Percentiles rank a stretch among this genome's conserved stretches.
phyloP scores from a whole-genome alignment of 352 stramenopile genomes.

The Globisporangium alternatum region DNA sequence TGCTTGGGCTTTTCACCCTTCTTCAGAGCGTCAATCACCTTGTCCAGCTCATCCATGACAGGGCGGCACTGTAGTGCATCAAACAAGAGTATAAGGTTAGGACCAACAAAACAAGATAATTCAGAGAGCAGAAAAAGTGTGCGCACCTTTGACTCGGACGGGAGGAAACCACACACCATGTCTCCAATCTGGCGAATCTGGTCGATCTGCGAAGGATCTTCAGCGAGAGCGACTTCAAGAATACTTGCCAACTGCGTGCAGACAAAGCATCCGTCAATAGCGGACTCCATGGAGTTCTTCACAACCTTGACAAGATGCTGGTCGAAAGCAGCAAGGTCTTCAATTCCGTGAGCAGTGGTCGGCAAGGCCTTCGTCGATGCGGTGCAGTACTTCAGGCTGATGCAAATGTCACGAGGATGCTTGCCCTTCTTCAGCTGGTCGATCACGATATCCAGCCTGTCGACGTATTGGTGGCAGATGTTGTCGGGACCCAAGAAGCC shows the following conservation, averaged over 20 bases:
- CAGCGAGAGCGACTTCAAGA: slow-evolving; percentile 47
- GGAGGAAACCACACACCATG: slow-evolving; percentile 56
- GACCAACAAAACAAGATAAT: slow-evolving; percentile 3
- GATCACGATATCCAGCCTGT: slow-evolving; percentile 63
- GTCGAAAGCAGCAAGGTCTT: slow-evolving; percentile 24
- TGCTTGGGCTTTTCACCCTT: slow-evolving; percentile 56
- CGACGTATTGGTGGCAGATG: slow-evolving; percentile 64
- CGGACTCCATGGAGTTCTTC: slow-evolving; percentile 31
- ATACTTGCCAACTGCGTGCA: slow-evolving; percentile 63
- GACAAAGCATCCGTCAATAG: slow-evolving; percentile 58
- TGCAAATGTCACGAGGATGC: slow-evolving; percentile 64
- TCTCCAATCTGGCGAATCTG: slow-evolving; percentile 63
- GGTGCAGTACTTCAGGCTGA: slow-evolving; percentile 53
- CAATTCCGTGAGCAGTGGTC: not conserved
- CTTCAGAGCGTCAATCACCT: slow-evolving; percentile 59
- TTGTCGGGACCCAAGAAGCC: slow-evolving; percentile 61
- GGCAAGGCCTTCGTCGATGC: slow-evolving; percentile 3
- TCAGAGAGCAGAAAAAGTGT: not conserved
- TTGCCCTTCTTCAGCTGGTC: slow-evolving; percentile 61
- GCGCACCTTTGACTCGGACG: slow-evolving; percentile 55
- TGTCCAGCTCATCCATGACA: slow-evolving; percentile 56
- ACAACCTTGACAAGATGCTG: slow-evolving; percentile 29
- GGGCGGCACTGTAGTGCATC: slow-evolving; percentile 43
- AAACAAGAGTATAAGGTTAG: slow-evolving; percentile 17
- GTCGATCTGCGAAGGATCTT: slow-evolving; percentile 50